Base-by-base conservation (phyloP, 1,284 basidiomycete species). In the Xerocomus cyaneibrunnescens region DNA sequence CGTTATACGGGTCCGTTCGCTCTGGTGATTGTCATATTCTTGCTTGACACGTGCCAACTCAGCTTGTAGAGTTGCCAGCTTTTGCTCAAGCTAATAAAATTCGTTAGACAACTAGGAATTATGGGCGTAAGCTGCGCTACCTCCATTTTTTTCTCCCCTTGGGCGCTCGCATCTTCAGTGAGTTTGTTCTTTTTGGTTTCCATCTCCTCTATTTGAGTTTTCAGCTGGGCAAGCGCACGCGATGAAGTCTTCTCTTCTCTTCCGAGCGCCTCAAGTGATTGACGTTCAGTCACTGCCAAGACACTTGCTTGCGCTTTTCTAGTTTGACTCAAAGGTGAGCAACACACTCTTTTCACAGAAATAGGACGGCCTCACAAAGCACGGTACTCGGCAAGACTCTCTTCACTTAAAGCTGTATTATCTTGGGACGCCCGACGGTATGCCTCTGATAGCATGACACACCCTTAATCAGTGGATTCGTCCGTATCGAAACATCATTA, bases 371-470 rank as follows among this genome's bases (percentile, higher is more conserved):
- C 87, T 61, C 56, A 94, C 89, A 97, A 74, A 64, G 80, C 74
- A 34, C 89, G 87, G 70, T 99, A 99, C 64, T 97, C 89, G 42
- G 88, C 85, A 10, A 98, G 74, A 61, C 88, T 92, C 50, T 89
- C 87, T 62, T 92, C 87, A 52, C 83, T 90, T 5, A 99, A 74
- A 0, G 88, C 85, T 38, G 92, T 74, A 41, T 92, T 94, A 41
- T 84, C 75, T 58, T 87, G 81, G 14, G 89, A 86, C 3, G 85
- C 81, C 59, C 78, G 83, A 50, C 89, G 76, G 62, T 92, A 89
- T 35, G 85, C 84, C 73, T 93, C 90, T 87, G 65, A n/a, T 6
- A 13, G 37, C 19, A 55, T 21, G 34, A 51, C 45, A 48, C 5
- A 14, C 19, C 17, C 10, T 57, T 21, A 52, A 50, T 51, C 14